Evolutionary conservation across 2,329 filamentous ascomycete genomes (phyloP).

Genomic region (Botrytis fragariae): DNA sequence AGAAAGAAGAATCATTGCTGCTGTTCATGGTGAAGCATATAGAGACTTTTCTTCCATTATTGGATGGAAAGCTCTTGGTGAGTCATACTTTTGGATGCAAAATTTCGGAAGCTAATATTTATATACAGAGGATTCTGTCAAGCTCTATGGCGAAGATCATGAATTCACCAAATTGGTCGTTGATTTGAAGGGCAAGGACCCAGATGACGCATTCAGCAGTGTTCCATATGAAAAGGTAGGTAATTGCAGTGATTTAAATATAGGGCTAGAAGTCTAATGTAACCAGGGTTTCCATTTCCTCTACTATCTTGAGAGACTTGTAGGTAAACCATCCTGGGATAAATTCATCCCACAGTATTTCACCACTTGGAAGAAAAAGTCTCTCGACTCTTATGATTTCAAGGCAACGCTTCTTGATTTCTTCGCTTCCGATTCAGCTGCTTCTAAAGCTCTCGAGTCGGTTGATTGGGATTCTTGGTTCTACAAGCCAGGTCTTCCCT

Average conservation of each 20-base stretch:
- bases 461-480: conserved; percentile 92
- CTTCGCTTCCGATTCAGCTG: conserved; percentile 67
- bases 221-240: conserved; percentile 84
- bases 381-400: conserved; percentile 92
- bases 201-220: conserved; percentile 91
- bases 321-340: conserved; percentile 86
- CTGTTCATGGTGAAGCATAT: conserved; percentile 77
- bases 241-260: not conserved
- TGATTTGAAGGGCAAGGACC: conserved; percentile 84
- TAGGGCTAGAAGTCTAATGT: not conserved
- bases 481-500: conserved; percentile 82
- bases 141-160: conserved; percentile 76
- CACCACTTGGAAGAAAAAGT: conserved; percentile 77
- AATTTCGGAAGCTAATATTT: not conserved
- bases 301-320: conserved; percentile 81
- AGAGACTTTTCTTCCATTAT: conserved; percentile 95
- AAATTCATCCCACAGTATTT: conserved; percentile 97
- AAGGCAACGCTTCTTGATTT: conserved; percentile 83
- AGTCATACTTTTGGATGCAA: conserved; percentile 24
- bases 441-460: conserved; percentile 59
- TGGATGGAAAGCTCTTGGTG: conserved; percentile 72
- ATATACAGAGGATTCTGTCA: conserved; percentile 66
- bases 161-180: conserved; percentile 91
- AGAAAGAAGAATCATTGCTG: conserved; percentile 77
- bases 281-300: conserved; percentile 79